These are phyloP conservation scores for Backusella tarrabulga DNA, from an alignment of 192 early-diverging fungal species.

Conservation along the genomic window DNA sequence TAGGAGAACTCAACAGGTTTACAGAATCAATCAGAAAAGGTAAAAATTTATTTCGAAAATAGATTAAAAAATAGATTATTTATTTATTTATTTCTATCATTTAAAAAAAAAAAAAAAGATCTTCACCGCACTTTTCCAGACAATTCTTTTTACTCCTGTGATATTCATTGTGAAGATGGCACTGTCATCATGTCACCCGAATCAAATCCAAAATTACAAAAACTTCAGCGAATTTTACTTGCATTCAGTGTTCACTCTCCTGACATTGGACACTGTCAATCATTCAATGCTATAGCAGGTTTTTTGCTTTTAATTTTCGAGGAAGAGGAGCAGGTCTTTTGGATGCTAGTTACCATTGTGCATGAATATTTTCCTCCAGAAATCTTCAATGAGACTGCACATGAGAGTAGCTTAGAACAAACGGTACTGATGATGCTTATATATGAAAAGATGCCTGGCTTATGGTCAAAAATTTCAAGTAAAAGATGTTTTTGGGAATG, in stretches of 20 bases:
- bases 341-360: slow-evolving; percentile 73
- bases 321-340: slow-evolving; percentile 56
- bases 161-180: slow-evolving; percentile 39
- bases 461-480: slow-evolving; percentile 46
- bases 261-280: slow-evolving; percentile 81
- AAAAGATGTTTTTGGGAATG: slow-evolving; percentile 46
- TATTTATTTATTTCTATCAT: no score
- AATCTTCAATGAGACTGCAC: slow-evolving; percentile 71
- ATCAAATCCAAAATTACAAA: slow-evolving; percentile 31
- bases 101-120: slow-evolving; percentile 52
- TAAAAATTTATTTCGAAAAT: slow-evolving; percentile 34
- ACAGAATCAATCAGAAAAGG: slow-evolving; percentile 64
- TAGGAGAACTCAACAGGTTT: slow-evolving; percentile 59
- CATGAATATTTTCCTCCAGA: slow-evolving; percentile 73
- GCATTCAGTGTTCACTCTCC: slow-evolving; percentile 72
- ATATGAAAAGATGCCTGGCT: slow-evolving; percentile 47
- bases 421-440: slow-evolving; percentile 62
- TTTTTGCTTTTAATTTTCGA: slow-evolving; percentile 6
- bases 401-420: slow-evolving; percentile 72
- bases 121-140: slow-evolving; percentile 17
- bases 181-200: not conserved
- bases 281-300: slow-evolving; percentile 51
- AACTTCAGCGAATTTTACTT: slow-evolving; percentile 62
- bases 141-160: slow-evolving; percentile 53
- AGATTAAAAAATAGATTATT: not conserved